Percentiles rank a stretch among this genome's conserved stretches.
These are phyloP conservation scores for Glomus cerebriforme DNA, from an alignment of 192 early-diverging fungal genomes.

Conservation along the genomic window DNA sequence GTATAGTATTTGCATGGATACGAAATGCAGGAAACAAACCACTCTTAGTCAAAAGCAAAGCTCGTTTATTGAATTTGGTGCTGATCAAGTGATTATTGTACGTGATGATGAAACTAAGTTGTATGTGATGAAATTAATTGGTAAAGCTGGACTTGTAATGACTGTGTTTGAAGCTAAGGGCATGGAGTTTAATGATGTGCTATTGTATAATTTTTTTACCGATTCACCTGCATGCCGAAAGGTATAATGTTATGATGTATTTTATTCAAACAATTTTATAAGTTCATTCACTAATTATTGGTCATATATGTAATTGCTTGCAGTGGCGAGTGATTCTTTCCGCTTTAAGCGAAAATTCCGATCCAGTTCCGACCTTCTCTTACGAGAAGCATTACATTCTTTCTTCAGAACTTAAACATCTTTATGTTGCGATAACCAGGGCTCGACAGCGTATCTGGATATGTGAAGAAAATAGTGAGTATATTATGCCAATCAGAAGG, in stretches of 20 bases:
- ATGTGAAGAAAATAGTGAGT: not conserved
- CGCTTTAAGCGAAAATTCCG: not conserved
- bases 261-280: not conserved
- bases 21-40: too few species aligned
- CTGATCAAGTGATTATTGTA: conserved; percentile 26
- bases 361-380: not conserved
- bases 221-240: not conserved
- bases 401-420: conserved; percentile 16
- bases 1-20: too few species aligned
- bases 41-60: too few species aligned
- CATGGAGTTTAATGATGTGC: conserved; percentile 29
- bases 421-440: conserved; percentile 20
- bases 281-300: not conserved
- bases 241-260: not conserved
- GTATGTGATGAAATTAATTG: not conserved
- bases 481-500: not conserved
- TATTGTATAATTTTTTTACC: conserved; percentile 30
- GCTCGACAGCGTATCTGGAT: conserved; percentile 26
- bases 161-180: conserved; percentile 11
- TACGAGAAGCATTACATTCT: conserved; percentile 21
- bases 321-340: conserved; percentile 21
- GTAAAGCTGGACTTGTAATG: not conserved
- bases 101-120: not conserved
- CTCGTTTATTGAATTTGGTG: conserved; percentile 10
- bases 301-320: not conserved